Conservation (phyloP, 1,139 yeast species). For the Torulaspora pretoriensis region DNA sequence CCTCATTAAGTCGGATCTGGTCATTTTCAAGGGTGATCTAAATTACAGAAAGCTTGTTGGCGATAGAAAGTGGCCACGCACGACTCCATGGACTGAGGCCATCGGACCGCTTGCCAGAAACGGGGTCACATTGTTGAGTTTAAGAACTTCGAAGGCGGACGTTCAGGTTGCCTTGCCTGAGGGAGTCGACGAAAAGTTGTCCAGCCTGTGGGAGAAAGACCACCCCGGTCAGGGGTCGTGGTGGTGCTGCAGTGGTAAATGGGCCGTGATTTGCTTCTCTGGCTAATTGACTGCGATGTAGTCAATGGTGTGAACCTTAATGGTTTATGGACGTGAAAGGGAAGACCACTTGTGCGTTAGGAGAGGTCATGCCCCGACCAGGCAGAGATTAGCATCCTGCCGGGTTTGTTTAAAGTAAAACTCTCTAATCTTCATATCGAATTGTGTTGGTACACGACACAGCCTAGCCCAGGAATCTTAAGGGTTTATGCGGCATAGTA, state of each 20-base stretch:
- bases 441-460: no score
- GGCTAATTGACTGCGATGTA: not conserved
- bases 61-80: conserved; percentile 81
- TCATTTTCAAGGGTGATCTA: conserved; percentile 90
- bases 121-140: conserved; percentile 61
- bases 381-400: no score
- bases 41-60: conserved; percentile 92
- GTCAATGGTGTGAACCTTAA: no score
- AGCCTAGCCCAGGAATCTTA: no score
- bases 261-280: conserved; percentile 78
- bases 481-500: no score
- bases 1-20: conserved; percentile 56
- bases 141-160: conserved; percentile 95
- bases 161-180: conserved; percentile 81
- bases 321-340: no score
- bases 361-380: no score
- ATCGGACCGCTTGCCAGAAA: conserved; percentile 60
- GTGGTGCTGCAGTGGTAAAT: conserved; percentile 88
- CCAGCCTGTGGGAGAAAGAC: conserved; percentile 50
- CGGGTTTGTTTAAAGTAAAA: no score
- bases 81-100: conserved; percentile 68
- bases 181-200: conserved; percentile 69
- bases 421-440: no score
- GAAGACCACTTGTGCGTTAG: no score
- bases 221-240: conserved; percentile 64